Evolutionary conservation across 352 stramenopile genomes (phyloP), one percentile per base, ranked within the genome.

Genomic region (Phytophthora quininea): DNA sequence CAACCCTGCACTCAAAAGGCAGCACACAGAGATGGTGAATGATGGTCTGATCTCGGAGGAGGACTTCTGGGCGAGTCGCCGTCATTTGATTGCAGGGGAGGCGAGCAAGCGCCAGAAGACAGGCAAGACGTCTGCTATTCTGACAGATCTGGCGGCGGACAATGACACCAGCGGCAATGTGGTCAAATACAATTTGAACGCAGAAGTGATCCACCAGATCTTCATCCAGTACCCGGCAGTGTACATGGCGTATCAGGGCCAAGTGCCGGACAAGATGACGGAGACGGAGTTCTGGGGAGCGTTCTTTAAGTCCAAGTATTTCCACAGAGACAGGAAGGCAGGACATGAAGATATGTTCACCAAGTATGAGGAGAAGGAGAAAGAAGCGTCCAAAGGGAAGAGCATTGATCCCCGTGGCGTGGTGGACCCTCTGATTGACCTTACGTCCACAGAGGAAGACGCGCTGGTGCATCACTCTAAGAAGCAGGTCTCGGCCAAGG

Each of bases 231-330:
- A 95, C 68, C 88, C 88, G 43, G 86, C 88, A 2, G 87, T 96
- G 58, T 88, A 96, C 65, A 74, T 92, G 43, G 88, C 88, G 33
- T 96, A 96, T 70, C 75, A 93, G 67, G 80, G 74, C 32, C 88
- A 94, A 68, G 88, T 96, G 52, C 88, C 88, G 1, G 88, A 96
- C 72, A 92, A 94, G 69, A 92, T 96, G 83, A 91, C 74, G n/a
- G 88, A 94, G 69, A 91, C 87, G 14, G 88, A 96, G 71, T 96
- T 96, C 64, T 96, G 88, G 88, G 75, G 84, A 11, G 81, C 86
- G 10, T 96, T 95, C 66, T 93, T 96, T 64, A 93, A 96, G 73
- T 93, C 84, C 53, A 96, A 96, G 65, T 96, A 96, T 67, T 93
- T 93, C 58, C 88, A 96, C 58, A 84, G 88, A 31, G 88, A 96